phyloP scores from a whole-genome alignment of 108 stramenopile genomes.

The Cyclotella atomus region DNA sequence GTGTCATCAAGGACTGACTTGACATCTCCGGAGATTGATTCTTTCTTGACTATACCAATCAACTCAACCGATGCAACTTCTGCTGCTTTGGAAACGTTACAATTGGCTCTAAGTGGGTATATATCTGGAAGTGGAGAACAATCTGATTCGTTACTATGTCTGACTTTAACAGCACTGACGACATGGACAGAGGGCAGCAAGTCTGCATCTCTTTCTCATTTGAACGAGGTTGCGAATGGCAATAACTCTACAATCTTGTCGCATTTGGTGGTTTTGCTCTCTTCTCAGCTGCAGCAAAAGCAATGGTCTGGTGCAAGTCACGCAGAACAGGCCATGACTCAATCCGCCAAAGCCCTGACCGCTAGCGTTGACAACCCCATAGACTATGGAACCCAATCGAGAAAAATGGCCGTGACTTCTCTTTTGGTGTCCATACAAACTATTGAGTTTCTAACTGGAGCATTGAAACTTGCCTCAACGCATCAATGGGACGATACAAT shows the following conservation, averaged over 20 bases:
- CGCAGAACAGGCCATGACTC: conserved; percentile 28
- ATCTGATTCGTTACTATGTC: conserved; percentile 14
- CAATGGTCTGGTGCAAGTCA: conserved; percentile 19
- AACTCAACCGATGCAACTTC: not conserved
- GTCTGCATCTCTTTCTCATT: conserved; percentile 38
- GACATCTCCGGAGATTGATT: conserved; percentile 7
- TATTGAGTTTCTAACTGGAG: conserved; percentile 42
- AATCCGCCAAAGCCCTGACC: conserved; percentile 44
- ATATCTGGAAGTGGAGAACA: conserved; percentile 7
- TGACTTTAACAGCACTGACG: conserved; percentile 35
- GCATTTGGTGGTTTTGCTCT: conserved; percentile 49
- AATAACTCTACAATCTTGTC: conserved; percentile 42
- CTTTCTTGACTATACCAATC: too few relatives aligned
- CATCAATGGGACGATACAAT: conserved; percentile 52
- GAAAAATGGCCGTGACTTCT: conserved; percentile 33
- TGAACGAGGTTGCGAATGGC: conserved; percentile 20
- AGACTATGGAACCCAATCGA: conserved; percentile 52
- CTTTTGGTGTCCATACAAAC: conserved; percentile 46
- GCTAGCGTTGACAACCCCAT: conserved; percentile 37
- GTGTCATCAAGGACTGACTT: conserved; percentile 14
- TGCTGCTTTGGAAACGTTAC: conserved; percentile 17
- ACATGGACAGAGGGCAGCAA: conserved; percentile 40
- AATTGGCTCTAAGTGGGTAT: not conserved
- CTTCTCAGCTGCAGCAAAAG: conserved; percentile 25
- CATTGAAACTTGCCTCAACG: conserved; percentile 30